Evolutionary conservation across 2,329 filamentous ascomycete species (phyloP).

Genomic region (Calonectria ilicicola): DNA sequence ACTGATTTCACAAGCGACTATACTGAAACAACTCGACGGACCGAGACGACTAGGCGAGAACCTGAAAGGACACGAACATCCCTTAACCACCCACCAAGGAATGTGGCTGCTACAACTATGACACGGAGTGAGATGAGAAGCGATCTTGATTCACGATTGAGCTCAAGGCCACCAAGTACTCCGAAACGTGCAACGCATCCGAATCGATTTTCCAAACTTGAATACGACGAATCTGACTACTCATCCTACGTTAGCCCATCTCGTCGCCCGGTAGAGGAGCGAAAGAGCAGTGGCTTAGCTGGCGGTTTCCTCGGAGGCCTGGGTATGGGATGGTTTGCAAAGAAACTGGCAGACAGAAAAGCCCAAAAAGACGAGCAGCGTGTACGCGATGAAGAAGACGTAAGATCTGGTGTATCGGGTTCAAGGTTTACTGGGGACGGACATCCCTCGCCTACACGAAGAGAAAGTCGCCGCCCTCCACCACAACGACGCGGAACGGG

Average conservation of each 20-base stretch:
- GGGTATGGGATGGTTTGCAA: constrained; percentile 77
- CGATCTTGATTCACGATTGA: constrained; percentile 53
- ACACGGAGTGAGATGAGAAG: constrained; percentile 51
- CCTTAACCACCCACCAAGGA: constrained; percentile 60
- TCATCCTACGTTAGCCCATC: constrained; percentile 74
- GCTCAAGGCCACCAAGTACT: constrained; percentile 56
- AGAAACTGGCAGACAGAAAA: constrained; percentile 70
- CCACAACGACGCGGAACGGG: constrained; percentile 47
- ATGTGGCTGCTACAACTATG: constrained; percentile 56
- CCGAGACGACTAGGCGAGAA: constrained; percentile 44
- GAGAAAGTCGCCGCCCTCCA: constrained; percentile 45
- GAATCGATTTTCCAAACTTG: constrained; percentile 56
- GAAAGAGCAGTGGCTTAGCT: constrained; percentile 61
- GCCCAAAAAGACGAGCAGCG: constrained; percentile 62
- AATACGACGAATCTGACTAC: constrained; percentile 66
- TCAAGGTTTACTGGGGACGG: constrained; percentile 79
- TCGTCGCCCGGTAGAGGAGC: constrained; percentile 61
- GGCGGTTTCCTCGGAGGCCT: constrained; percentile 71
- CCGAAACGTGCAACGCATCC: constrained; percentile 61
- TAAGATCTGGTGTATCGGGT: constrained; percentile 70
- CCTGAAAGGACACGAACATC: constrained; percentile 51
- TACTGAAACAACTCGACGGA: constrained; percentile 41
- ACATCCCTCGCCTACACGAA: constrained; percentile 61
- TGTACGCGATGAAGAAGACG: constrained; percentile 62
- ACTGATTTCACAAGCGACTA: constrained; percentile 67